These are phyloP conservation scores for Aureobasidium sp. DNA, from an alignment of 2,329 filamentous ascomycete species.

Conservation along the genomic window DNA sequence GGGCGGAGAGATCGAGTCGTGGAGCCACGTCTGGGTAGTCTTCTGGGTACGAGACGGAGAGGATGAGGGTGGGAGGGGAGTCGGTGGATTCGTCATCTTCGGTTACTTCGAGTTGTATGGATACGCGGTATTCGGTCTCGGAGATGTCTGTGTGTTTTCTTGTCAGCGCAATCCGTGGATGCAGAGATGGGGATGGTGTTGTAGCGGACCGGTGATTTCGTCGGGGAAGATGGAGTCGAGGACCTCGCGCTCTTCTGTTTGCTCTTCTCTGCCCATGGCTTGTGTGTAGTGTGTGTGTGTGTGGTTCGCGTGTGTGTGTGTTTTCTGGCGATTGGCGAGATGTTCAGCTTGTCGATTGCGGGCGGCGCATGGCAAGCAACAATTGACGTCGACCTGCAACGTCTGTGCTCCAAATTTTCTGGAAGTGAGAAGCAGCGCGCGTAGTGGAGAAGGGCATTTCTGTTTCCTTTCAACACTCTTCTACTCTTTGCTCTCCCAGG, in stretches of 20 bases:
- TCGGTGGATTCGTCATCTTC: conserved; percentile 47
- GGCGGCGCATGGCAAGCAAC: background rate
- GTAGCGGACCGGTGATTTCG: conserved; percentile 73
- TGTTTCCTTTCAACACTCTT: background rate
- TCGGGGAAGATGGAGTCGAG: conserved; percentile 98
- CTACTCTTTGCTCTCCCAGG: background rate
- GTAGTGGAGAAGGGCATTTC: background rate
- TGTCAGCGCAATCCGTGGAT: background rate
- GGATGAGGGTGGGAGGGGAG: conserved; percentile 62
- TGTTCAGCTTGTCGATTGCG: background rate
- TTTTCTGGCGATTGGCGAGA: background rate
- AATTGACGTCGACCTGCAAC: background rate
- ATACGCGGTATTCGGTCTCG: conserved; percentile 80
- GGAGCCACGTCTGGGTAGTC: conserved; percentile 85
- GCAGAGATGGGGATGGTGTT: too few species aligned
- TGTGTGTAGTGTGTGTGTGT: background rate
- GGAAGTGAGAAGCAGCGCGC: background rate
- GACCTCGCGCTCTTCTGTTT: conserved; percentile 91
- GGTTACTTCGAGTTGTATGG: conserved; percentile 70
- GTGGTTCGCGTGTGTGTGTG: background rate
- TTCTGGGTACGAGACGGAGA: conserved; percentile 83
- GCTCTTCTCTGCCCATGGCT: conserved; percentile 61
- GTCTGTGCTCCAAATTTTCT: conserved; percentile 2
- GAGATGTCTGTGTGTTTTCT: conserved; percentile 59
- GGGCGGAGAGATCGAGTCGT: conserved; percentile 66